phyloP scores from a whole-genome alignment of 2,329 filamentous ascomycete species.

The Ceratocystis eucalypticola region DNA sequence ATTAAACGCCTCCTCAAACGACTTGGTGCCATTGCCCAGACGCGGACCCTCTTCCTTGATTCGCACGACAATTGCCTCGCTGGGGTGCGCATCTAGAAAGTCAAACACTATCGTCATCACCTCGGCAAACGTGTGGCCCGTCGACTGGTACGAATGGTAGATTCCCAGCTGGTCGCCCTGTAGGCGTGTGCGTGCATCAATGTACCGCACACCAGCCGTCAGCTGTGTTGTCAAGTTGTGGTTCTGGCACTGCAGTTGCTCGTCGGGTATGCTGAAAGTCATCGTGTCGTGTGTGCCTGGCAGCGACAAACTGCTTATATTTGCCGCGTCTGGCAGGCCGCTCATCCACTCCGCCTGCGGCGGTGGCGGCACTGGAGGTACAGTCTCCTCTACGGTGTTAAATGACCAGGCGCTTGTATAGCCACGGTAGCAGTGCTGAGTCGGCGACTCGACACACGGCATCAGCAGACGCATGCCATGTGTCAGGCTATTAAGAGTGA shows the following conservation, averaged over 20 bases:
- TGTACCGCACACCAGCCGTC: conserved; percentile 34
- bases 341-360: conserved; percentile 32
- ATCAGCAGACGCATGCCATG: conserved; percentile 22
- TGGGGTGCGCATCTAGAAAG: conserved; percentile 35
- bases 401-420: conserved; percentile 31
- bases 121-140: conserved; percentile 32
- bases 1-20: conserved; percentile 36
- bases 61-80: conserved; percentile 37
- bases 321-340: conserved; percentile 29
- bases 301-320: conserved; percentile 34
- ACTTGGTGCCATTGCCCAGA: conserved; percentile 24
- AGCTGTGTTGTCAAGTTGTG: conserved; percentile 34
- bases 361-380: background rate
- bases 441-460: conserved; percentile 22
- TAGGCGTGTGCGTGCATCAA: conserved; percentile 36
- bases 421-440: conserved; percentile 25
- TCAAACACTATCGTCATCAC: conserved; percentile 32
- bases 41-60: conserved; percentile 36
- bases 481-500: conserved; percentile 22
- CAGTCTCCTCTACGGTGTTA: conserved; percentile 27
- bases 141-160: conserved; percentile 35
- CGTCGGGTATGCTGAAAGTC: conserved; percentile 31
- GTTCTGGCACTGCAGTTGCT: conserved; percentile 35
- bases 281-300: conserved; percentile 42
- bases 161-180: conserved; percentile 32